Conservation (phyloP, 441 rosid genomes). For the Erysimum cheiri region DNA sequence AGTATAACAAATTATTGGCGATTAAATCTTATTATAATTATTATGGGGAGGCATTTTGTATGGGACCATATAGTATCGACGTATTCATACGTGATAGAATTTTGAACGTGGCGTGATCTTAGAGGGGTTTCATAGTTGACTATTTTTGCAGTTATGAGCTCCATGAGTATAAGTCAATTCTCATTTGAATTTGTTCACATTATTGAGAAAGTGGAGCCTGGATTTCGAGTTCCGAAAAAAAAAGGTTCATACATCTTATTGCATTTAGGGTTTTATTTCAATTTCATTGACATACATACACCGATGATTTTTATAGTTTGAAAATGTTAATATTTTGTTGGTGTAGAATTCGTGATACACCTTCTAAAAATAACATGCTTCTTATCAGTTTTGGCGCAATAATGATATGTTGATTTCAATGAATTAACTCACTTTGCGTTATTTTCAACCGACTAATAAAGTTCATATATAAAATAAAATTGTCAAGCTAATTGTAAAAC, state of each 20-base stretch:
- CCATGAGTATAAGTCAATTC: constrained; percentile 41
- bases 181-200: constrained; percentile 44
- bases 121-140: constrained; percentile 41
- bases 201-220: constrained; percentile 30
- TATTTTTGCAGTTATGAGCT: constrained; percentile 35
- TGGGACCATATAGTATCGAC: constrained; percentile 35
- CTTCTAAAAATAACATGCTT: not conserved
- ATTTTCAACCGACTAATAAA: not conserved
- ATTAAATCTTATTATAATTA: constrained; percentile 16
- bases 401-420: not conserved
- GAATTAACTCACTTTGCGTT: not conserved
- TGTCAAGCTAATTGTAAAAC: not conserved
- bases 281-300: constrained; percentile 6
- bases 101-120: constrained; percentile 41
- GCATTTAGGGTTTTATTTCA: constrained; percentile 11
- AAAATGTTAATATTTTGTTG: not conserved
- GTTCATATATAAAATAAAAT: not conserved
- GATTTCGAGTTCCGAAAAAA: constrained; percentile 18
- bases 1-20: constrained; percentile 40
- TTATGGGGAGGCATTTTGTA: constrained; percentile 34
- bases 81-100: constrained; percentile 34
- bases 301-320: not conserved
- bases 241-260: constrained; percentile 15
- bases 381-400: not conserved
- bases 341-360: not conserved